These are phyloP conservation scores for Cutaneotrichosporon sp. DNA, from an alignment of 1,284 basidiomycete species.

Conservation along the genomic window DNA sequence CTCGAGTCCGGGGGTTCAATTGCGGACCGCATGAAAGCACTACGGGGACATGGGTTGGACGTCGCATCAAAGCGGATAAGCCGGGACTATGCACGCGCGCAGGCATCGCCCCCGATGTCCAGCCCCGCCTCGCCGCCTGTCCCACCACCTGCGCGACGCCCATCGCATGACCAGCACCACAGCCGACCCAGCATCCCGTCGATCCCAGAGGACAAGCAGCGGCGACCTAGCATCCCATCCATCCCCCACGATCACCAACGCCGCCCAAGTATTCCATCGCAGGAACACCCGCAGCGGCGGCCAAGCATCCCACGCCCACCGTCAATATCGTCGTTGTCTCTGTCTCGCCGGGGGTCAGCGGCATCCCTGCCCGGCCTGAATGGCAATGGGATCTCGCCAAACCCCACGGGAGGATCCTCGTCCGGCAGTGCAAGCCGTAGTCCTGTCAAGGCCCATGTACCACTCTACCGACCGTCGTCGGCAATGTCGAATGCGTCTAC, in stretches of 20 bases:
- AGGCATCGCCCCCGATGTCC: not conserved
- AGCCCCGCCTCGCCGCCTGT: too few species aligned
- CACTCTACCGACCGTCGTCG: not conserved
- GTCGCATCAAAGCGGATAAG: constrained; percentile 33
- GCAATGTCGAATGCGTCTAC: not conserved
- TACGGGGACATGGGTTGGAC: constrained; percentile 45
- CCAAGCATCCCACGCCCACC: not conserved
- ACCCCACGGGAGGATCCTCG: not conserved
- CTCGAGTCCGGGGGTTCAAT: constrained; percentile 38
- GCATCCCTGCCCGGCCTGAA: not conserved
- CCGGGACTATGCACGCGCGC: constrained; percentile 19
- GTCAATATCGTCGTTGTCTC: not conserved
- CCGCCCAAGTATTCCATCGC: too few species aligned
- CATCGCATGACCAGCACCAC: too few species aligned
- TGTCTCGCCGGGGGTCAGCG: not conserved
- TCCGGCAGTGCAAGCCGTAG: not conserved
- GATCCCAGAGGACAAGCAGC: too few species aligned
- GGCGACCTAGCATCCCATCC: too few species aligned
- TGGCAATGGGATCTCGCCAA: not conserved
- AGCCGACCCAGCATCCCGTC: too few species aligned
- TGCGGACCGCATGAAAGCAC: constrained; percentile 46
- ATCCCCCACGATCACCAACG: too few species aligned
- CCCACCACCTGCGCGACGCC: too few species aligned
- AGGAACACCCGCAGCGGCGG: not conserved
- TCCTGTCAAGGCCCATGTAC: not conserved